Percentiles rank a stretch among this genome's conserved stretches.
These are phyloP conservation scores for Allomyces macrogynus DNA, from an alignment of 192 early-diverging fungal species.

Conservation along the genomic window DNA sequence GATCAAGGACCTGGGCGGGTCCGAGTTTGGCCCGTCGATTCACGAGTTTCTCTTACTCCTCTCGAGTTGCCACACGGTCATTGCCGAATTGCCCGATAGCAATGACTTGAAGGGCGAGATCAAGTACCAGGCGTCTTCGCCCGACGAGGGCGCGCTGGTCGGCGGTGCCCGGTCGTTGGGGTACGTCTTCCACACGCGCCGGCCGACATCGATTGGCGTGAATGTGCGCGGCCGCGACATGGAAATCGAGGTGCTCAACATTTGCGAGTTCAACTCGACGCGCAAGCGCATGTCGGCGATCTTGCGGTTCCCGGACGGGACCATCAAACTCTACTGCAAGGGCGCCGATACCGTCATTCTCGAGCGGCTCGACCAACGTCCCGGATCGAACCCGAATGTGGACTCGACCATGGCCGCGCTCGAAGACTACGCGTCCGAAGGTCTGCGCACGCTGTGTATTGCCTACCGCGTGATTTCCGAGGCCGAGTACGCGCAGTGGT, in stretches of 20 bases:
- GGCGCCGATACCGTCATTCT: constrained; percentile 96
- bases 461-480: constrained; percentile 82
- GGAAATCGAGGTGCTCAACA: constrained; percentile 83
- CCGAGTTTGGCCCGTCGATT: constrained; percentile 42
- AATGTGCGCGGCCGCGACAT: constrained; percentile 15
- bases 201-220: constrained; percentile 31
- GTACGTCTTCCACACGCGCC: constrained; percentile 28
- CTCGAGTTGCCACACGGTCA: constrained; percentile 93
- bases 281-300: constrained; percentile 94
- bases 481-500: constrained; percentile 73
- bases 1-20: constrained; percentile 17
- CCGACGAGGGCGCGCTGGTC: constrained; percentile 87
- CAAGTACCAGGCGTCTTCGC: constrained; percentile 68
- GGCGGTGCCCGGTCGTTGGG: constrained; percentile 54
- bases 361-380: constrained; percentile 48
- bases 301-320: constrained; percentile 65
- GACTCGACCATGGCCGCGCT: constrained; percentile 6
- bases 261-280: constrained; percentile 97
- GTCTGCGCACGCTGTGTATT: constrained; percentile 90
- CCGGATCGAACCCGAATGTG: neutral
- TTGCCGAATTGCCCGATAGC: constrained; percentile 51
- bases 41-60: constrained; percentile 78
- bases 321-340: constrained; percentile 81
- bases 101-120: constrained; percentile 11
- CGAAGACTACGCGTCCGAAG: constrained; percentile 82